Base-by-base conservation (phyloP, 2,329 filamentous ascomycete genomes). In the Clonostachys rosea region DNA sequence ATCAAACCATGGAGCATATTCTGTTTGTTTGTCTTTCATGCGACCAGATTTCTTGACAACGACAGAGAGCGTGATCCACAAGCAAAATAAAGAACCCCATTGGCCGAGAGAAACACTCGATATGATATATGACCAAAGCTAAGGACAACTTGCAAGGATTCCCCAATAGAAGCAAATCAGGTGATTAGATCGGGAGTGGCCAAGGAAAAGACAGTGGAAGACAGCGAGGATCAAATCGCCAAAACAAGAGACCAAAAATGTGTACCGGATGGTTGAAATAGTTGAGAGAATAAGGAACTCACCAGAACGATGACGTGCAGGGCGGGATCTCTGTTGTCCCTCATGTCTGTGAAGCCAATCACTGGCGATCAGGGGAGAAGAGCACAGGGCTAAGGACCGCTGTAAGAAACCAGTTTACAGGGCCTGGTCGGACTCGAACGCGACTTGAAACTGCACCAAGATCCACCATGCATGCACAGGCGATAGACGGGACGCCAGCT, bases 241-340 rank as follows among this genome's bases (percentile, higher is more conserved):
- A 30, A 30, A 30, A 10, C 24, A 30, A 47, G 50, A 48, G 37
- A 45, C 20, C 33, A 17, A 30, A 30, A 30, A 30, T 6, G 24
- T 30, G 9, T 30, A 30, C 24, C 24, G 24, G 24, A 4, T 30
- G 24, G 24, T 10, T 30, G 8, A 30, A 30, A 4, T 10, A 30
- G 24, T 4, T 30, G 10, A 30, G 24, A 30, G 24, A 30, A 30
- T 10, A 30, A 30, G 24, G 24, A 30, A 77, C 84, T 73, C 71
- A 90, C 86, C 72, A 90, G 66, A 49, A 90, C 75, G 68, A 89
- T 88, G 42, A 90, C 83, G 67, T 90, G 85, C 67, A 90, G 69
- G 39, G 81, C 79, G 62, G 81, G 75, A 48, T 62, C 52, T 44
- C 54, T 49, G 42, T 56, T 49, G 41, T 58, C 54, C 42, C 54